phyloP scores from a whole-genome alignment of 192 early-diverging fungal genomes.

The Gryganskiella cystojenkinii region DNA sequence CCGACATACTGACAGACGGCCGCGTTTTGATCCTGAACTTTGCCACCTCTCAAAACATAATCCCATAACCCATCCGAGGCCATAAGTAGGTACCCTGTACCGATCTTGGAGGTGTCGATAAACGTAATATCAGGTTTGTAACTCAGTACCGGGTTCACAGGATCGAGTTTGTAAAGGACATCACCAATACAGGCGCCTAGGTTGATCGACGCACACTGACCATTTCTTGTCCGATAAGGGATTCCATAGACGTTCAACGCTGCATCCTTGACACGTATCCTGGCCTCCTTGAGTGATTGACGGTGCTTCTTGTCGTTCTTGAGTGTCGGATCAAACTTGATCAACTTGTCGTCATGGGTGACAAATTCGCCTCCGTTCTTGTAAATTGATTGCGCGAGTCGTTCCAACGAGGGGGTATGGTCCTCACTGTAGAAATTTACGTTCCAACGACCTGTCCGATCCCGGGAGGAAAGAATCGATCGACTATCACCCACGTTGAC shows the following conservation, averaged over 20 bases:
- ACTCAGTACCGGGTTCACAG: slow-evolving; percentile 55
- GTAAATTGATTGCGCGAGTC: slow-evolving; percentile 61
- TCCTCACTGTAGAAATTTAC: slow-evolving; percentile 65
- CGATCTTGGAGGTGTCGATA: slow-evolving; percentile 42
- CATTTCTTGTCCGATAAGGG: slow-evolving; percentile 44
- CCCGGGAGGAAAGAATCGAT: slow-evolving; percentile 52
- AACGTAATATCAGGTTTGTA: slow-evolving; percentile 66
- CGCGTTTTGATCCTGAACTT: slow-evolving; percentile 60
- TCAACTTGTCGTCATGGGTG: slow-evolving; percentile 64
- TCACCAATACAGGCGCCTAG: slow-evolving; percentile 66
- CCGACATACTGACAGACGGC: slow-evolving; percentile 60
- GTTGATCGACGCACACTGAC: slow-evolving; percentile 58
- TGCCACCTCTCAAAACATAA: slow-evolving; percentile 59
- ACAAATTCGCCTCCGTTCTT: slow-evolving; percentile 72
- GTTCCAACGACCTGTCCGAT: slow-evolving; percentile 57
- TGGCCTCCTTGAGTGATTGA: slow-evolving; percentile 60
- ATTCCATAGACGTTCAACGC: slow-evolving; percentile 51
- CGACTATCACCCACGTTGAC: slow-evolving; percentile 69
- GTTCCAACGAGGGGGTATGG: slow-evolving; percentile 67
- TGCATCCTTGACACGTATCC: slow-evolving; percentile 59
- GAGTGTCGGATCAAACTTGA: slow-evolving; percentile 58
- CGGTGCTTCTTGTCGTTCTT: slow-evolving; percentile 62
- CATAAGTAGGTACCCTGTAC: slow-evolving; percentile 62
- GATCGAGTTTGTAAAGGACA: slow-evolving; percentile 66
- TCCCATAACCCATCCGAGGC: slow-evolving; percentile 69